phyloP scores from a whole-genome alignment of 495 filamentous ascomycete genomes.

The Cairneyella variabilis region DNA sequence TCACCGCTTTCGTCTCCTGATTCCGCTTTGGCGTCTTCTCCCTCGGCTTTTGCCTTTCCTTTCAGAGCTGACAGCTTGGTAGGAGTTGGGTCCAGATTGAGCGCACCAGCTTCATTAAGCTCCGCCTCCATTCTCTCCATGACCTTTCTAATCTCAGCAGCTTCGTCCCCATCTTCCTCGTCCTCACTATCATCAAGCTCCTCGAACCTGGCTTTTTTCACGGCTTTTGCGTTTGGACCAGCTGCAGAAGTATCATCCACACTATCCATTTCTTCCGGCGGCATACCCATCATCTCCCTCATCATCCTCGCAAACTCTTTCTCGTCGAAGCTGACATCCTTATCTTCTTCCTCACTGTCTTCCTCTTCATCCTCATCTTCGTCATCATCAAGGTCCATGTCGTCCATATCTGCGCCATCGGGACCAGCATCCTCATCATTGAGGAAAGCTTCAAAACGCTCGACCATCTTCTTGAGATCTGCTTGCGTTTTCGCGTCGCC shows the following conservation, averaged over 20 bases:
- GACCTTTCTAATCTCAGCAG: constrained; percentile 65
- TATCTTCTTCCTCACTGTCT: constrained; percentile 59
- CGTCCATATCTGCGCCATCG: constrained; percentile 75
- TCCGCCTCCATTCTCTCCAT: constrained; percentile 80
- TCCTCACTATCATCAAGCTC: constrained; percentile 43
- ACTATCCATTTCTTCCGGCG: constrained; percentile 38
- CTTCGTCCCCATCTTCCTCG: constrained; percentile 51
- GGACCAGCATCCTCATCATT: constrained; percentile 78
- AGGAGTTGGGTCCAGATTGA: constrained; percentile 53
- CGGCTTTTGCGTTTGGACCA: not conserved
- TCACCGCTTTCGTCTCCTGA: constrained; percentile 38
- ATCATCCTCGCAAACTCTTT: constrained; percentile 82
- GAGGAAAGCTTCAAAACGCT: constrained; percentile 86
- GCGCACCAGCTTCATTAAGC: constrained; percentile 68
- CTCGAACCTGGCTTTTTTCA: constrained; percentile 30
- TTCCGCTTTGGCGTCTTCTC: constrained; percentile 7
- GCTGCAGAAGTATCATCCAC: constrained; percentile 20
- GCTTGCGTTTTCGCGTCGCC: constrained; percentile 78
- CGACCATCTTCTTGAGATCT: constrained; percentile 83
- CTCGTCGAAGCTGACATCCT: constrained; percentile 77
- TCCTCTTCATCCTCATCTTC: constrained; percentile 44
- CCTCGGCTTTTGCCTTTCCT: constrained; percentile 12
- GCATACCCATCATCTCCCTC: constrained; percentile 92
- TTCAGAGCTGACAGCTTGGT: constrained; percentile 24
- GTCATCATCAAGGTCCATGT: constrained; percentile 64